Evolutionary conservation across 1,284 basidiomycete species (phyloP), one percentile per base, ranked within the genome.

Genomic region (Tilletia horrida): DNA sequence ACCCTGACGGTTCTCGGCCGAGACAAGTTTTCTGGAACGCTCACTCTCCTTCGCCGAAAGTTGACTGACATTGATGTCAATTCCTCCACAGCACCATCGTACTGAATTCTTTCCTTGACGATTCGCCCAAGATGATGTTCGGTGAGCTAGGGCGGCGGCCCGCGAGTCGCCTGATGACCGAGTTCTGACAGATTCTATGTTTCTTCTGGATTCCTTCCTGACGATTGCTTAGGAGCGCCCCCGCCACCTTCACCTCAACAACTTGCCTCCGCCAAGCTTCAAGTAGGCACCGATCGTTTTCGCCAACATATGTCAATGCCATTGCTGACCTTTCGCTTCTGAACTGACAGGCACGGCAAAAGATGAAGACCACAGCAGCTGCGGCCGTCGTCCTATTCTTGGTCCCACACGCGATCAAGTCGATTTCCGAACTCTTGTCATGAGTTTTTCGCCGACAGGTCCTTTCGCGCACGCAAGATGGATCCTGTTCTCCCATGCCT

Each of bases 51-150:
- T 25, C 50, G 13, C 50, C 50, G 13, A 13, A 6, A 8, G 50
- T 25, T 27, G 11, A 2, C 21, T 14, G n/a, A n/a, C n/a, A n/a
- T 25, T 16, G 18, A 2, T 7, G 2, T 14, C 35, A 8, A 16
- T 31, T 40, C 27, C 27, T 31, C 29, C 27, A 59, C 55, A 21
- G 13, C 55, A 25, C 23, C n/a, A 25, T 59, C 55, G 55, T 11
- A 3, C 29, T 59, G 27, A 9, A 6, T 40, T 6, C 4, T 40
- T 40, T 40, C 35, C 6, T 11, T 40, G 13, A 48, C 2, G 16
- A 1, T 18, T 29, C 11, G 55, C 55, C 25, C 27, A 59, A 40
- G 27, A 59, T 59, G 55, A 59, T 59, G 55, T 59, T 59, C 55
- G 55, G 55, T 59, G 27, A 25, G 55, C 35, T 6, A 21, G 16